Percentiles rank a stretch among this genome's conserved stretches.
phyloP scores from a whole-genome alignment of 2,329 filamentous ascomycete genomes.

The Raffaelea ambrosiae region DNA sequence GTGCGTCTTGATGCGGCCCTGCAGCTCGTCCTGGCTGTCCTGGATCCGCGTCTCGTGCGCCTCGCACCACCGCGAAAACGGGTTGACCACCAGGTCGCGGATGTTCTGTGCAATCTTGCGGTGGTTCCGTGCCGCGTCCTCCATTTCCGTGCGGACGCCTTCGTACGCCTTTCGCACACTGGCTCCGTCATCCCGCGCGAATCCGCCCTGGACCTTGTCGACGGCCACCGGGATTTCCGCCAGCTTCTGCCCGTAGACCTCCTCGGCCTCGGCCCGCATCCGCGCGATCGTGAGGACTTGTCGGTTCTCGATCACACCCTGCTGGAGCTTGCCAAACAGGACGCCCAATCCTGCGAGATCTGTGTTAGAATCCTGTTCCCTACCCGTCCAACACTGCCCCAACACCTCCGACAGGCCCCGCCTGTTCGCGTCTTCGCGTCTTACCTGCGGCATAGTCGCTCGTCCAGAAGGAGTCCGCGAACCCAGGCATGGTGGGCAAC shows the following conservation, averaged over 20 bases:
- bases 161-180: constrained; percentile 96
- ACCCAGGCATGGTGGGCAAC: constrained; percentile 64
- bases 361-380: constrained; percentile 7
- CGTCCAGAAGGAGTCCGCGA: constrained; percentile 97
- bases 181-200: constrained; percentile 85
- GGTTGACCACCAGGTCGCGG: constrained; percentile 86
- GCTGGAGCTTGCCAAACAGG: constrained; percentile 92
- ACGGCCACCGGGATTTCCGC: constrained; percentile 73
- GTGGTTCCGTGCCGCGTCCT: constrained; percentile 81
- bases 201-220: constrained; percentile 76
- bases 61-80: constrained; percentile 93
- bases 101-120: constrained; percentile 95
- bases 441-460: constrained; percentile 92
- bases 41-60: constrained; percentile 86
- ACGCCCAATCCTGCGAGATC: constrained; percentile 80
- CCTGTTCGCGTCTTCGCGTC: too few species aligned
- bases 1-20: constrained; percentile 82
- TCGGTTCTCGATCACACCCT: constrained; percentile 90
- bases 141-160: constrained; percentile 86
- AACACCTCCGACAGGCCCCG: background rate
- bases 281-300: constrained; percentile 87
- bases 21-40: constrained; percentile 90
- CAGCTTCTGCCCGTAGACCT: constrained; percentile 73
- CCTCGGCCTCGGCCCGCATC: constrained; percentile 92
- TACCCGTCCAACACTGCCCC: background rate